phyloP scores from a whole-genome alignment of 1,284 basidiomycete species.

The Gymnopus androsaceus region DNA sequence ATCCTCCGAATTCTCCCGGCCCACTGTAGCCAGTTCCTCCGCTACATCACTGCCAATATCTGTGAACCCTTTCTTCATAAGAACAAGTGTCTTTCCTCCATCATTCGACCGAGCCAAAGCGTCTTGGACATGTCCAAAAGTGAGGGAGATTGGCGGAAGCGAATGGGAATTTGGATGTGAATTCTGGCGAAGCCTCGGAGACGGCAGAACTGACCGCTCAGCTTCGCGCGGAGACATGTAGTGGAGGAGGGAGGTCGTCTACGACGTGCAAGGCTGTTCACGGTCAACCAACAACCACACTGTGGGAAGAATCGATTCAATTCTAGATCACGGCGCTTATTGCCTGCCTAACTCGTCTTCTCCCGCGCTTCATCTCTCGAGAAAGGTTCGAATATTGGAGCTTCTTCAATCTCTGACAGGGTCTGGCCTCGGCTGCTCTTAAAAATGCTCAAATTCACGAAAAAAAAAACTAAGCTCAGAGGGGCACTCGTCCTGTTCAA shows the following conservation, averaged over 20 bases:
- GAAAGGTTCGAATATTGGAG: too few species aligned
- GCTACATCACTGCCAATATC: constrained; percentile 76
- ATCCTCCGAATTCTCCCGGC: constrained; percentile 51
- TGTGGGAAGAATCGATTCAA: background rate
- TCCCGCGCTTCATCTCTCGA: too few species aligned
- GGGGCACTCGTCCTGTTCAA: too few species aligned
- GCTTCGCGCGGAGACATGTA: constrained; percentile 35
- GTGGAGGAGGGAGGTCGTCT: constrained; percentile 5
- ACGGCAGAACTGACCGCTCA: constrained; percentile 33
- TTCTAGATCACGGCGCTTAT: too few species aligned
- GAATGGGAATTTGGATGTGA: too few species aligned
- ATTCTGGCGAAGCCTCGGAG: constrained; percentile 21
- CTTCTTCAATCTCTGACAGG: too few species aligned
- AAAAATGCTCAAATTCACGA: too few species aligned
- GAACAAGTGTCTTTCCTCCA: constrained; percentile 78
- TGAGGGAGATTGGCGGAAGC: constrained; percentile 34
- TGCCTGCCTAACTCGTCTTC: too few species aligned
- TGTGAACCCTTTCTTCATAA: constrained; percentile 76
- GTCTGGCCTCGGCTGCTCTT: too few species aligned
- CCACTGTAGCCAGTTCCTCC: constrained; percentile 68
- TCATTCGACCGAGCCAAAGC: constrained; percentile 73
- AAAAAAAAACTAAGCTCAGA: too few species aligned
- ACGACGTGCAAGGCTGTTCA: constrained; percentile 2
- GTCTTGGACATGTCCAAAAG: constrained; percentile 60
- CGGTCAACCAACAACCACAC: constrained; percentile 4